These are phyloP conservation scores for Sporothrix euskadiensis DNA, from an alignment of 2,329 filamentous ascomycete species.

Conservation along the genomic window DNA sequence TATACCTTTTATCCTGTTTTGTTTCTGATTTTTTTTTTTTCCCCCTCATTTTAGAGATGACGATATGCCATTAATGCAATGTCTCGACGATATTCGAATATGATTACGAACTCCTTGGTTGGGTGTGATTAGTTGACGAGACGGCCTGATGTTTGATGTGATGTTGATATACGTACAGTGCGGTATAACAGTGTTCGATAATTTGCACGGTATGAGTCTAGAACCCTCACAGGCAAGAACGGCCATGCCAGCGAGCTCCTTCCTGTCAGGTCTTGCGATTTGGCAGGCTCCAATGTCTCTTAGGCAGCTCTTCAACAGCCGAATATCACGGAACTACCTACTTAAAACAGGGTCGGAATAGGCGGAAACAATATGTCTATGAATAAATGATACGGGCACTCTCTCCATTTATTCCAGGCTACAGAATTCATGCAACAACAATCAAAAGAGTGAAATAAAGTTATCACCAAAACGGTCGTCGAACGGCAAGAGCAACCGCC, in stretches of 20 bases:
- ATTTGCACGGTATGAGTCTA: not conserved
- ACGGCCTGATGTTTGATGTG: not conserved
- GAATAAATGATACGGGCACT: too few relatives aligned
- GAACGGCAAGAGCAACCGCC: not conserved
- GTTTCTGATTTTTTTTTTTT: not conserved
- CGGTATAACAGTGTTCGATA: not conserved
- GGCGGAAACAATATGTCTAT: not conserved
- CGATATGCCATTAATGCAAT: constrained; percentile 4
- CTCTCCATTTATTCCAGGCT: not conserved
- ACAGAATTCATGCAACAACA: not conserved
- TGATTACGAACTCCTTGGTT: not conserved
- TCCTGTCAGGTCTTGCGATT: not conserved
- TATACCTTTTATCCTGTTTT: not conserved
- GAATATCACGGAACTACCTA: not conserved
- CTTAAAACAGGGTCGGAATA: not conserved
- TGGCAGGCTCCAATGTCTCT: not conserved
- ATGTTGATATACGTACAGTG: constrained; percentile 1
- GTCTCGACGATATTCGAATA: not conserved
- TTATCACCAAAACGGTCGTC: not conserved
- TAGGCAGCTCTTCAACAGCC: not conserved
- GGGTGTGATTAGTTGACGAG: not conserved
- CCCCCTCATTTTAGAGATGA: not conserved
- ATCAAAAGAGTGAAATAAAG: not conserved
- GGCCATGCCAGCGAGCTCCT: not conserved
- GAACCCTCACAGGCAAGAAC: not conserved